phyloP scores from a whole-genome alignment of 192 early-diverging fungal genomes.

The Entomortierella chlamydospora region DNA sequence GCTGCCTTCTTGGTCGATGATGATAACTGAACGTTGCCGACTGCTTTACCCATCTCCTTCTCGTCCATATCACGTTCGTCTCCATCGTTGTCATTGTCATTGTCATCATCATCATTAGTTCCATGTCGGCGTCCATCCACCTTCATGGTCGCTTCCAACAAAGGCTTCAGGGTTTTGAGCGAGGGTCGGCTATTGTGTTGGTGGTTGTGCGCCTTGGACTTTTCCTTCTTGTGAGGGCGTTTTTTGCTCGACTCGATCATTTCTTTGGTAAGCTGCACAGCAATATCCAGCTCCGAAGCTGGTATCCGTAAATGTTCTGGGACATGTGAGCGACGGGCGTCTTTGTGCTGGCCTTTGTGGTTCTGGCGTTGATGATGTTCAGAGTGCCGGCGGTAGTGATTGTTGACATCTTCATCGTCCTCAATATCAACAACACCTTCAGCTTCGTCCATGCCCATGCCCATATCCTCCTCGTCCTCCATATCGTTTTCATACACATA shows the following conservation, averaged over 20 bases:
- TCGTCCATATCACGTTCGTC: neutral
- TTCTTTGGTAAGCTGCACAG: constrained; percentile 34
- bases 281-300: constrained; percentile 29
- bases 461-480: neutral
- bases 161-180: constrained; percentile 25
- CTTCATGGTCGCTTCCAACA: constrained; percentile 18
- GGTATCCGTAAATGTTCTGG: constrained; percentile 29
- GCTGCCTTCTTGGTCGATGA: neutral
- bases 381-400: neutral
- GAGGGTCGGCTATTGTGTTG: constrained; percentile 1
- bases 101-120: neutral
- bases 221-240: constrained; percentile 6
- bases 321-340: constrained; percentile 2
- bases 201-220: neutral
- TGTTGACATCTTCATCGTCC: constrained; percentile 1
- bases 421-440: constrained; percentile 9
- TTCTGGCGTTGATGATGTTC: neutral
- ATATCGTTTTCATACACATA: neutral
- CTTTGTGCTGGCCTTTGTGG: neutral
- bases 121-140: neutral
- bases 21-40: neutral
- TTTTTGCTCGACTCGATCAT: constrained; percentile 29
- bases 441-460: neutral
- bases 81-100: constrained; percentile 6
- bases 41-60: neutral